Evolutionary conservation across 305 asterid genomes (phyloP).

Genomic region (Fraxinus sp.): DNA sequence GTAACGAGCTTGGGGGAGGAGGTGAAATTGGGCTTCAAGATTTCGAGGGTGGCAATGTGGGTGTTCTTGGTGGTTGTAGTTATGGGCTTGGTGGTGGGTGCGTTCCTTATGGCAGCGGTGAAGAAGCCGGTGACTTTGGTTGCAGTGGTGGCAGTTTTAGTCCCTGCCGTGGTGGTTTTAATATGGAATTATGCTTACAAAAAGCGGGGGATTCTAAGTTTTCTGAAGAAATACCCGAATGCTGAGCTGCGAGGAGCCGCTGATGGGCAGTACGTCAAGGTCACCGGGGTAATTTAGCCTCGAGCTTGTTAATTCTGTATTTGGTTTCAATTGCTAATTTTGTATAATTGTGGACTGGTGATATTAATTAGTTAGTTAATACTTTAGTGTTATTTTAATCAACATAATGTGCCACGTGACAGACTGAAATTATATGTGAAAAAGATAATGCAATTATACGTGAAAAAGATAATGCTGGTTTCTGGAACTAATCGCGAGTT

Average conservation of each 20-base stretch:
- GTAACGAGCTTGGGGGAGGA: constrained; percentile 62
- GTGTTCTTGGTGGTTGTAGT: constrained; percentile 61
- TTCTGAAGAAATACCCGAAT: constrained; percentile 47
- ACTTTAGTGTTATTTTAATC: not conserved
- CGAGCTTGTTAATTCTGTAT: not conserved
- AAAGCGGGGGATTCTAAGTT: constrained; percentile 54
- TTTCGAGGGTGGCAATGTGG: constrained; percentile 83
- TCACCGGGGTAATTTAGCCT: constrained; percentile 79
- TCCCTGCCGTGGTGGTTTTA: constrained; percentile 35
- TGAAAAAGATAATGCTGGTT: not conserved
- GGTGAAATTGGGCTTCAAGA: constrained; percentile 65
- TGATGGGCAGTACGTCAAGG: constrained; percentile 93
- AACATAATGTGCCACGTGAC: too few species aligned
- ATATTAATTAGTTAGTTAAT: not conserved
- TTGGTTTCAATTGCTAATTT: not conserved
- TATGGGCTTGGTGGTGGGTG: constrained; percentile 87
- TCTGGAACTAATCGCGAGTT: not conserved
- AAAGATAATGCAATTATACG: not conserved
- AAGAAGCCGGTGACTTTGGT: constrained; percentile 65
- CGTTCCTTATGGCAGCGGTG: constrained; percentile 71
- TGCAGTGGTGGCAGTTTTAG: constrained; percentile 54
- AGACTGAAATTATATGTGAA: not conserved
- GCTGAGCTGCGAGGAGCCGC: constrained; percentile 72
- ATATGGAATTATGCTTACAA: constrained; percentile 66
- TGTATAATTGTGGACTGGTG: constrained; percentile 4